Conservation (phyloP, 2,329 filamentous ascomycete genomes). For the Trichothecium sympodiale region DNA sequence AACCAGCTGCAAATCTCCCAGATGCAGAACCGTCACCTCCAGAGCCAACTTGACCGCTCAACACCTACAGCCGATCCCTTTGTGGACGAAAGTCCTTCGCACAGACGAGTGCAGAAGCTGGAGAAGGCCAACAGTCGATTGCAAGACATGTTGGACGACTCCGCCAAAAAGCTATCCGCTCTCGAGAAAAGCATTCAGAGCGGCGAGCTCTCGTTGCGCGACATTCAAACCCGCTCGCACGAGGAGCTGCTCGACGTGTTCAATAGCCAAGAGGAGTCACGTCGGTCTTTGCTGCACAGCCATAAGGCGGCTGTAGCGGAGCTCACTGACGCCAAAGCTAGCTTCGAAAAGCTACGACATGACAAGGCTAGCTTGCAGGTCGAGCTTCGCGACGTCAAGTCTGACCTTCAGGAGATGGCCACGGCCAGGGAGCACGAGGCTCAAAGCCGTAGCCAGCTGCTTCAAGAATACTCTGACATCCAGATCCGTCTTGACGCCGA, state of each 20-base stretch:
- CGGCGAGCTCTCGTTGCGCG: constrained; percentile 78
- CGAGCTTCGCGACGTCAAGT: constrained; percentile 72
- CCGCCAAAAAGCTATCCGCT: constrained; percentile 79
- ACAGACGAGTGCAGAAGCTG: constrained; percentile 76
- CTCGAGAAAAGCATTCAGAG: constrained; percentile 79
- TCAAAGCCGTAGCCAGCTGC: constrained; percentile 74
- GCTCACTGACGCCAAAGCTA: constrained; percentile 72
- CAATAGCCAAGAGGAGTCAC: constrained; percentile 84
- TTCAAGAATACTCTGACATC: constrained; percentile 86
- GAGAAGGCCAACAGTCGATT: constrained; percentile 85
- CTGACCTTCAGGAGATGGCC: constrained; percentile 73
- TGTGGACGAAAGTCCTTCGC: constrained; percentile 67
- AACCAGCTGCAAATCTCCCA: constrained; percentile 89
- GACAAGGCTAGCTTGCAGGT: constrained; percentile 71
- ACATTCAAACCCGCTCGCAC: constrained; percentile 86
- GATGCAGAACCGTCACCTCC: constrained; percentile 90
- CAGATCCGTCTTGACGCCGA: constrained; percentile 90
- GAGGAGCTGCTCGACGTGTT: constrained; percentile 89
- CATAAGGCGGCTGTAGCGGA: constrained; percentile 82
- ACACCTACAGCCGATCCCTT: constrained; percentile 49
- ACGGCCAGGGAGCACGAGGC: constrained; percentile 76
- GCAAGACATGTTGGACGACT: constrained; percentile 92
- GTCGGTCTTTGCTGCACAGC: constrained; percentile 67
- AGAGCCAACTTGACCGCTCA: constrained; percentile 69
- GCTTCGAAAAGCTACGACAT: constrained; percentile 80